Conservation (phyloP, 352 stramenopile species). For the Globisporangium acanthophoron region DNA sequence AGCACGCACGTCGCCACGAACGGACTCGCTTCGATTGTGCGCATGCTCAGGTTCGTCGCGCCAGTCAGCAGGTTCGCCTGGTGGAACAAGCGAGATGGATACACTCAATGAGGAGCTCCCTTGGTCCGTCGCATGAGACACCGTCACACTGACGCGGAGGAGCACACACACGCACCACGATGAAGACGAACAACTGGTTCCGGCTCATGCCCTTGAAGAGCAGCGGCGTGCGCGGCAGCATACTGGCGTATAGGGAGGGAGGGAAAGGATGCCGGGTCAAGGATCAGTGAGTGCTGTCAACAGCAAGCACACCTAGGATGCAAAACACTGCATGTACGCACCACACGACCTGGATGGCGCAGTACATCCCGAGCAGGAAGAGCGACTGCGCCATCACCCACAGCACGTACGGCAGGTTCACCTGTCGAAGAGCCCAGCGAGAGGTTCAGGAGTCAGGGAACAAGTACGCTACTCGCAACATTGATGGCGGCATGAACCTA, state of each 20-base stretch:
- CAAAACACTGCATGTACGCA: slow-evolving; percentile 16
- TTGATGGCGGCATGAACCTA: not conserved
- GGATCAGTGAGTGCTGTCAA: too few species aligned
- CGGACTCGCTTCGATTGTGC: slow-evolving; percentile 62
- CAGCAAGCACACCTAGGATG: too few species aligned
- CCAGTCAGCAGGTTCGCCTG: slow-evolving; percentile 79
- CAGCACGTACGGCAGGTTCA: slow-evolving; percentile 77
- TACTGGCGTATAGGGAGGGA: slow-evolving; percentile 18
- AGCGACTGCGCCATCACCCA: slow-evolving; percentile 68
- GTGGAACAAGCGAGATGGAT: not conserved
- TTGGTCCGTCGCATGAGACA: not conserved
- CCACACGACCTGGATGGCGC: slow-evolving; percentile 54
- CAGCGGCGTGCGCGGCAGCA: slow-evolving; percentile 55
- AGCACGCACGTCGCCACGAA: slow-evolving; percentile 38
- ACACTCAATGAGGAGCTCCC: not conserved
- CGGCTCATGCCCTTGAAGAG: slow-evolving; percentile 70
- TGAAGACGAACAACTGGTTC: slow-evolving; percentile 84
- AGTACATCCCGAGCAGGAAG: slow-evolving; percentile 55
- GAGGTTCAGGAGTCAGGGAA: slow-evolving; percentile 6
- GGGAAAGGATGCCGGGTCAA: too few species aligned
- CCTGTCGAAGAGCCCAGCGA: slow-evolving; percentile 14
- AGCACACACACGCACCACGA: slow-evolving; percentile 37
- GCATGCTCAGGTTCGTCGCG: slow-evolving; percentile 73
- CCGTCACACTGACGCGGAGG: not conserved
- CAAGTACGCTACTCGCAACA: not conserved